Conservation (phyloP, 2,329 filamentous ascomycete species). For the Fusarium nematophilum region DNA sequence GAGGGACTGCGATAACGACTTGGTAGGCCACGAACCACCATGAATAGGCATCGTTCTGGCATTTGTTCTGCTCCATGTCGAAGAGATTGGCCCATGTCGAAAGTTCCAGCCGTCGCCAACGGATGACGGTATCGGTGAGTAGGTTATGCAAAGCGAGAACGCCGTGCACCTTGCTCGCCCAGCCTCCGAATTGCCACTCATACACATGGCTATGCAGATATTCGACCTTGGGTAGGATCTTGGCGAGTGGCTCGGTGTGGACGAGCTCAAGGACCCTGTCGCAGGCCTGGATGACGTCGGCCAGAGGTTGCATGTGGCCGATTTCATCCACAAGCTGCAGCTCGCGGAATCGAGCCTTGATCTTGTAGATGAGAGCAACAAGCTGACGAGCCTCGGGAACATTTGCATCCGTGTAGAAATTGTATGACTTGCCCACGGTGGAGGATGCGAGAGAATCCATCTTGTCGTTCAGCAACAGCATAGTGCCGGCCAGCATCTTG, state of each 20-base stretch:
- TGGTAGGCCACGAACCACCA: conserved; percentile 99
- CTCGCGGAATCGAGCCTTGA: conserved; percentile 77
- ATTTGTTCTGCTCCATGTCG: conserved; percentile 83
- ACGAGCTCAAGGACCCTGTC: conserved; percentile 79
- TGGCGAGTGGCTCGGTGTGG: conserved; percentile 86
- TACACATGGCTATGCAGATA: conserved; percentile 87
- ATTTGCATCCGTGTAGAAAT: conserved; percentile 91
- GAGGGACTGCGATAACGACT: conserved; percentile 80
- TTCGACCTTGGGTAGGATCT: conserved; percentile 86
- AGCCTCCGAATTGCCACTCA: conserved; percentile 90
- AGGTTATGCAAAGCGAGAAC: conserved; percentile 78
- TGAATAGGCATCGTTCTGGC: conserved; percentile 79
- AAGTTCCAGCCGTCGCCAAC: conserved; percentile 91
- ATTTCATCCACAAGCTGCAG: conserved; percentile 76
- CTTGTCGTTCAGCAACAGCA: conserved; percentile 74
- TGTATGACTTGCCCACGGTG: conserved; percentile 66
- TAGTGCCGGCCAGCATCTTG: conserved; percentile 72
- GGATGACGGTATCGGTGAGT: conserved; percentile 83
- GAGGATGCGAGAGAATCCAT: conserved; percentile 56
- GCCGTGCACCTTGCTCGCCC: conserved; percentile 84
- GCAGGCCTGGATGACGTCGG: conserved; percentile 81
- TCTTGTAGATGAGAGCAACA: conserved; percentile 73
- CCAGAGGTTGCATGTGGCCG: conserved; percentile 78
- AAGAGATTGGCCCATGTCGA: conserved; percentile 92
- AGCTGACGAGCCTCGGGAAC: conserved; percentile 79